Evolutionary conservation across 2,329 filamentous ascomycete genomes (phyloP), one percentile per base, ranked within the genome.

Genomic region (Coniochaeta prunicola): DNA sequence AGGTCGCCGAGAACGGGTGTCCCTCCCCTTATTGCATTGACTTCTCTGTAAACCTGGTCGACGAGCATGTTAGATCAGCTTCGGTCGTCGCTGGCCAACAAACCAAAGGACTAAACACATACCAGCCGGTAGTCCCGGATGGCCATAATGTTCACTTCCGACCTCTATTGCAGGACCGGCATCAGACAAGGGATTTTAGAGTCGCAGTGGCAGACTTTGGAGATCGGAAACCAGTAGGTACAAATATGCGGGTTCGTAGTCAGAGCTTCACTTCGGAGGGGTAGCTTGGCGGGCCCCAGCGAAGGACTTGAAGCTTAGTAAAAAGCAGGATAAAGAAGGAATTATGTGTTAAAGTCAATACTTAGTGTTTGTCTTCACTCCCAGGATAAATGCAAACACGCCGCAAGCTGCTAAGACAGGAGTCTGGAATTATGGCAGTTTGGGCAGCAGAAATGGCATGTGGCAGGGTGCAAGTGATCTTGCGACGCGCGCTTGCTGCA

Each of bases 1-100:
- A 68, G 58, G 57, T 68, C 66, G 50, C 66, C 66, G 12, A 64
- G 63, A 54, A 67, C 63, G 10, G 66, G 63, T 45, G 67, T 65
- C 30, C 66, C 66, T 40, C 65, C 66, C 55, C 63, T 64, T 42
- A 68, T 58, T 33, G 66, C 66, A 53, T 67, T 63, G 58, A 67
- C 64, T 40, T 67, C 59, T 50, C 21, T 24, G 50, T 64, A 68
- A 36, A 64, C 58, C 66, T 68, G 57, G 57, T 3, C 10, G 19
- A 30, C 17, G 53, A n/a, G 13, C 28, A 19, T 21, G 17, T 55
- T 26, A 55, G 53, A 17, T 15, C 13, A 12, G 48, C 21, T 54
- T 34, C 17, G 7, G 12, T 10, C 30, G 13, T 7, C 10, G 19
- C 28, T 36, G 30, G 26, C 10, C 9, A 15, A 34, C 17, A 10